A percentile compares a stretch with the other conserved stretches of the same genome.
Evolutionary conservation across 371 early-diverging fungal genomes (phyloP).

Genomic region (Saksenaea oblongispora): DNA sequence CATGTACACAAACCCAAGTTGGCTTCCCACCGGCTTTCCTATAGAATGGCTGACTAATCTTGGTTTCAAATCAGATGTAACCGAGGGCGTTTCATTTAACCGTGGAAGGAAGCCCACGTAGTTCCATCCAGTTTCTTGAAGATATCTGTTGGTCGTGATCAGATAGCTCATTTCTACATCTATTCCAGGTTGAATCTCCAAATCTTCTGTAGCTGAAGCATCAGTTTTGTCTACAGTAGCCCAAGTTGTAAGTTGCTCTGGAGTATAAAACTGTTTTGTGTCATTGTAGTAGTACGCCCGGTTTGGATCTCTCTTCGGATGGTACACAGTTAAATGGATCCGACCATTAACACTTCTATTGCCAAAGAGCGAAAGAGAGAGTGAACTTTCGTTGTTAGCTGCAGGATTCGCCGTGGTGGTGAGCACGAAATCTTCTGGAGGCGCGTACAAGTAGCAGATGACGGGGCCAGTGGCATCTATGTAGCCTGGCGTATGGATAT

Average conservation of each 20-base stretch:
- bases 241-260: not conserved
- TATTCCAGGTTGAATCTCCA: not conserved
- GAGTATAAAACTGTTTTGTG: not conserved
- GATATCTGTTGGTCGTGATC: constrained; percentile 30
- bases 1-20: not conserved
- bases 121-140: constrained; percentile 47
- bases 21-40: too few relatives aligned
- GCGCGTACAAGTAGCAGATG: constrained; percentile 39
- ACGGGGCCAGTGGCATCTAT: constrained; percentile 34
- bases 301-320: constrained; percentile 50
- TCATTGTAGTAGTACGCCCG: constrained; percentile 27
- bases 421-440: constrained; percentile 31
- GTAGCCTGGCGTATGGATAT: constrained; percentile 26
- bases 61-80: too few relatives aligned
- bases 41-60: too few relatives aligned
- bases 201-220: not conserved
- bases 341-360: constrained; percentile 17
- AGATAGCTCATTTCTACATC: not conserved
- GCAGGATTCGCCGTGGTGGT: constrained; percentile 29
- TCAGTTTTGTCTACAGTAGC: not conserved
- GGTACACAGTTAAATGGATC: constrained; percentile 42
- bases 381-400: constrained; percentile 38
- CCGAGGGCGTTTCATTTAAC: constrained; percentile 41
- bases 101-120: constrained; percentile 51
- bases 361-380: constrained; percentile 39